phyloP scores from a whole-genome alignment of 257 asterid species.

The Osmanthus fragrans region DNA sequence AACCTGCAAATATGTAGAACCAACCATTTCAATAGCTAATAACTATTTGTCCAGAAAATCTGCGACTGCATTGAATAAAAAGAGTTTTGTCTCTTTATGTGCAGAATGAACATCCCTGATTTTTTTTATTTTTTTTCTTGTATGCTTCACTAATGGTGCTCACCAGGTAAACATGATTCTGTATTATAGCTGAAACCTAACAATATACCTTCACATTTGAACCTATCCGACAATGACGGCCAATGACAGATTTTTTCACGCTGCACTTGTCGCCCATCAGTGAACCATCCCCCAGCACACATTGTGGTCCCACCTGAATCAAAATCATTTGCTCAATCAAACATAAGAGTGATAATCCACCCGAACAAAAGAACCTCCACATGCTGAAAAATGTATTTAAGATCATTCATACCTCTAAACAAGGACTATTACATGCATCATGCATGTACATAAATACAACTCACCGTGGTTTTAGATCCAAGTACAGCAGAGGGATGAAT shows the following conservation, averaged over 20 bases:
- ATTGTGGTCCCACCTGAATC: constrained; percentile 92
- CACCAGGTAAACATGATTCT: background rate
- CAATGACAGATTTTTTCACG: constrained; percentile 91
- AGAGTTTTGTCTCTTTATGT: background rate
- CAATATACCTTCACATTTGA: constrained; percentile 90
- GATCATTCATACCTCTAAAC: constrained; percentile 3
- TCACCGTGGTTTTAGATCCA: constrained; percentile 93
- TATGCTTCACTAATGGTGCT: background rate
- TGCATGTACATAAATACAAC: constrained; percentile 29
- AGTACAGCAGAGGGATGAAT: constrained; percentile 73
- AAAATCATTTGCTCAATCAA: constrained; percentile 19
- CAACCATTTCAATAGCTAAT: background rate
- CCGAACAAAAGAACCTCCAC: constrained; percentile 6
- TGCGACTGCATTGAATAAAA: background rate
- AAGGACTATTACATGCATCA: constrained; percentile 13
- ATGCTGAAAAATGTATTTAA: constrained; percentile 14
- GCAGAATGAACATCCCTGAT: background rate
- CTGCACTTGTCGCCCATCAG: constrained; percentile 98
- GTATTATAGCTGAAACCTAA: background rate
- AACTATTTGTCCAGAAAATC: background rate
- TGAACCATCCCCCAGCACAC: constrained; percentile 95
- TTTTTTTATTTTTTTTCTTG: background rate
- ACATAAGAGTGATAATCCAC: constrained; percentile 8
- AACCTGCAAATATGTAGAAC: constrained; percentile 45
- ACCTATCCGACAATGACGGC: constrained; percentile 96